Evolutionary conservation across 2,329 filamentous ascomycete species (phyloP), one percentile per base, ranked within the genome.

Genomic region (Colletotrichum sp.): DNA sequence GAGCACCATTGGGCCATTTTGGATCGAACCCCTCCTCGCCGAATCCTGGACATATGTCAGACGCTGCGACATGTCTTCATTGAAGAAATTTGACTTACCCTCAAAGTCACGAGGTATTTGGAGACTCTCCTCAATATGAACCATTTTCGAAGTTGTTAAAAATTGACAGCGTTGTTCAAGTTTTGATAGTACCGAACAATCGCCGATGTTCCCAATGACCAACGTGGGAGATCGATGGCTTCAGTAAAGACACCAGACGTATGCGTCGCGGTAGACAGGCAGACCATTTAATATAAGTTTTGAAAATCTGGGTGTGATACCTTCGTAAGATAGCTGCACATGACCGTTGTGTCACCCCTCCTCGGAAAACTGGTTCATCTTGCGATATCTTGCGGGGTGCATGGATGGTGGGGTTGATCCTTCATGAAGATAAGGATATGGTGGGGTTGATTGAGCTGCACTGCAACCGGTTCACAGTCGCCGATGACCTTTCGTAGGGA

Each of bases 71-170:
- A 36, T 21, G 3, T 0, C 8, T 15, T 34, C 9, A 2, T 61
- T 24, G 8, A 0, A 16, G 6, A 34, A 21, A 1, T 13, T 3
- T 21, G 2, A 36, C 29, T 66, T 7, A 78, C 78, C 78, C 73
- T 80, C 78, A 75, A 79, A 80, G 71, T 80, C 78, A 3, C 76
- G 69, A 15, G 75, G 51, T 2, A 76, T 38, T n/a, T 69, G 63
- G n/a, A 59, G 31, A 15, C 31, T 38, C 21, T 70, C 66, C 47
- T 69, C 66, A 2, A 73, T 18, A 24, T 70, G 70, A 9, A 73
- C 70, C 66, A 73, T 73, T 7, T 16, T 59, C 5, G 1, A 3
- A 21, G 4, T 13, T 51, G 2, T 21, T 8, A 1, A 0, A 13
- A 51, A 21, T 21, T 21, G 43, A 13, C 11, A 2, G 6, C 13